These are phyloP conservation scores for Hibiscus tridactylites DNA, from an alignment of 345 rosid species.

Conservation along the genomic window DNA sequence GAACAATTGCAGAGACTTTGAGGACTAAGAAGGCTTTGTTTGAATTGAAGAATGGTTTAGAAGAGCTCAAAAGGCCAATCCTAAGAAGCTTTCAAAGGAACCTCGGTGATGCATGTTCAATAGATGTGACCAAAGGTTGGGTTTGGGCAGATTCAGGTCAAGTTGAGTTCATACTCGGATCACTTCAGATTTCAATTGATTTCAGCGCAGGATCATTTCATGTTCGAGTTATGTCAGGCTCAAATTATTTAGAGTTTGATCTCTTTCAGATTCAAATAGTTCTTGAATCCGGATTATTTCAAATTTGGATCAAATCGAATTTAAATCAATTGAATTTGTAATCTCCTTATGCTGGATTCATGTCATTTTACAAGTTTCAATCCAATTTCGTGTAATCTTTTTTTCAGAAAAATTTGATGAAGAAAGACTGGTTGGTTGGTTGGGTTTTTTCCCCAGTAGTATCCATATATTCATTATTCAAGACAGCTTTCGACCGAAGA, in stretches of 20 bases:
- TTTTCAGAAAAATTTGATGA: too few species aligned
- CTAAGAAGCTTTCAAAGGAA: neutral
- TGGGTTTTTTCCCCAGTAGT: too few species aligned
- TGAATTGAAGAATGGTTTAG: constrained; percentile 12
- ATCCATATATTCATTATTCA: too few species aligned
- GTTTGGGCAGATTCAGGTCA: neutral
- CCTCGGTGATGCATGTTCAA: neutral
- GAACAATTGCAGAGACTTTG: constrained; percentile 13
- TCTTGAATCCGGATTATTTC: neutral
- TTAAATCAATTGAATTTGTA: neutral
- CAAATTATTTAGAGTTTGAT: neutral
- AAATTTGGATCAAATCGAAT: neutral
- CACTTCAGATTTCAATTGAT: neutral
- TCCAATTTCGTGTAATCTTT: neutral
- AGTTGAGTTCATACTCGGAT: neutral
- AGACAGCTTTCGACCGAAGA: too few species aligned
- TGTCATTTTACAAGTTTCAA: neutral
- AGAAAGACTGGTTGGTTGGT: too few species aligned
- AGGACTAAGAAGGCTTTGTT: neutral
- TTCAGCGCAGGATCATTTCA: neutral
- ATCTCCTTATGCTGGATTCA: neutral
- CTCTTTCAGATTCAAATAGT: neutral
- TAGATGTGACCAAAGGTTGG: neutral
- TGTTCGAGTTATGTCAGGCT: neutral
- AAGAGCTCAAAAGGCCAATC: neutral